These are phyloP conservation scores for Pseudocercospora fijiensis DNA, from an alignment of 2,329 filamentous ascomycete genomes.

Conservation along the genomic window DNA sequence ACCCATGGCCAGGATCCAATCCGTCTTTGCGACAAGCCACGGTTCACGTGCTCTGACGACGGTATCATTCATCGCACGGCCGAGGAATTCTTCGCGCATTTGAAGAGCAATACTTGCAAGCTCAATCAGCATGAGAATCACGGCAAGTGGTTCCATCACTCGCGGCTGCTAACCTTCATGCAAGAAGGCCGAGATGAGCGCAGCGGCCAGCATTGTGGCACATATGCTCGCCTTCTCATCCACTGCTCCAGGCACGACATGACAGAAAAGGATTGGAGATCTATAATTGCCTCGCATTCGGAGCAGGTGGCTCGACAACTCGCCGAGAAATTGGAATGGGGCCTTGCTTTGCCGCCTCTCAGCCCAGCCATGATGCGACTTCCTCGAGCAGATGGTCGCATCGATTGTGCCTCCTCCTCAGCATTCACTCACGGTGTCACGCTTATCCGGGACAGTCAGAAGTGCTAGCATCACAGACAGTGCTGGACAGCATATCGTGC, in stretches of 20 bases:
- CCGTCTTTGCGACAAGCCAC: conserved; percentile 5
- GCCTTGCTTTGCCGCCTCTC: neutral
- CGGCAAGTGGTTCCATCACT: conserved; percentile 10
- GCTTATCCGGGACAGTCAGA: neutral
- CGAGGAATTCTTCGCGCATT: conserved; percentile 13
- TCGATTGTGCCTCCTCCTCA: neutral
- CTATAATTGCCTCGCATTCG: neutral
- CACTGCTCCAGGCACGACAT: conserved; percentile 7
- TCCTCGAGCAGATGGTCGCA: conserved; percentile 6
- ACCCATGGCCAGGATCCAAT: conserved; percentile 8
- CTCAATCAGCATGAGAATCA: conserved; percentile 10
- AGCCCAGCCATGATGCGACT: conserved; percentile 9
- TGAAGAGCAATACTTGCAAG: conserved; percentile 2
- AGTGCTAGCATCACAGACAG: neutral
- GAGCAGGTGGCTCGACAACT: conserved; percentile 3
- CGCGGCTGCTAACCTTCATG: neutral
- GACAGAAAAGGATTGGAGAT: conserved; percentile 1
- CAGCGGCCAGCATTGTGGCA: neutral
- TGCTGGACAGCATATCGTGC: neutral
- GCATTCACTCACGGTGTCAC: neutral
- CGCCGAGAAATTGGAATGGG: conserved; percentile 14
- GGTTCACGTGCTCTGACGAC: conserved; percentile 11
- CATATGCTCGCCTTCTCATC: conserved; percentile 1
- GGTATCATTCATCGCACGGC: conserved; percentile 6
- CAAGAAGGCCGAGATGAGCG: conserved; percentile 13